phyloP scores from a whole-genome alignment of 352 stramenopile species.

The Pythium sp. region DNA sequence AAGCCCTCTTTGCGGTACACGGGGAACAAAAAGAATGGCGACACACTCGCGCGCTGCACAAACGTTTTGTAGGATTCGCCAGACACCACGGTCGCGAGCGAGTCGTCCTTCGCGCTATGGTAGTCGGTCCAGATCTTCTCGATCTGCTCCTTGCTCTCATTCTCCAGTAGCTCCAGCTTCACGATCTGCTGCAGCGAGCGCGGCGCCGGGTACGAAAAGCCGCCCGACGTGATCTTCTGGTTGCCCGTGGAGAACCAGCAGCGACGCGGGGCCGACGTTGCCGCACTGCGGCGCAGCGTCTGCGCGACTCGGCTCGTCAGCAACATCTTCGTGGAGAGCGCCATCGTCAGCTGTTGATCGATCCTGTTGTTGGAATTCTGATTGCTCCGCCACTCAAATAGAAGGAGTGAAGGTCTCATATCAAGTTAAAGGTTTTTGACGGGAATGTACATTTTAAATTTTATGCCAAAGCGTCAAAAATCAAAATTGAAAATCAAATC shows the following conservation, averaged over 20 bases:
- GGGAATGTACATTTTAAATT: constrained; percentile 6
- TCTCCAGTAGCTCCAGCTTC: constrained; percentile 78
- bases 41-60: constrained; percentile 43
- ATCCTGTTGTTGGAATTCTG: not conserved
- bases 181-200: constrained; percentile 79
- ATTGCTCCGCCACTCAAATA: not conserved
- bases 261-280: not conserved
- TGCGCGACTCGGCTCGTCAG: constrained; percentile 7
- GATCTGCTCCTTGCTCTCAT: constrained; percentile 61
- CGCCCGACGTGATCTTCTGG: constrained; percentile 24
- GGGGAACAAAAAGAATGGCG: constrained; percentile 79
- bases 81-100: constrained; percentile 49
- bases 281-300: not conserved
- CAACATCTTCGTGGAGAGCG: not conserved
- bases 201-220: constrained; percentile 84
- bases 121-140: constrained; percentile 75
- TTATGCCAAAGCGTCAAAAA: not conserved
- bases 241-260: constrained; percentile 11
- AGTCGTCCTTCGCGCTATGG: constrained; percentile 74
- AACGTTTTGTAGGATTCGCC: constrained; percentile 40
- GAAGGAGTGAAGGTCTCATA: not conserved
- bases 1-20: constrained; percentile 83
- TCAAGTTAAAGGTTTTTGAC: not conserved
- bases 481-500: not conserved
- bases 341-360: not conserved